A percentile compares a stretch with the other conserved stretches of the same genome.
Evolutionary conservation across 768 basidiomycete species (phyloP).

Genomic region (Serendipita vermifera): DNA sequence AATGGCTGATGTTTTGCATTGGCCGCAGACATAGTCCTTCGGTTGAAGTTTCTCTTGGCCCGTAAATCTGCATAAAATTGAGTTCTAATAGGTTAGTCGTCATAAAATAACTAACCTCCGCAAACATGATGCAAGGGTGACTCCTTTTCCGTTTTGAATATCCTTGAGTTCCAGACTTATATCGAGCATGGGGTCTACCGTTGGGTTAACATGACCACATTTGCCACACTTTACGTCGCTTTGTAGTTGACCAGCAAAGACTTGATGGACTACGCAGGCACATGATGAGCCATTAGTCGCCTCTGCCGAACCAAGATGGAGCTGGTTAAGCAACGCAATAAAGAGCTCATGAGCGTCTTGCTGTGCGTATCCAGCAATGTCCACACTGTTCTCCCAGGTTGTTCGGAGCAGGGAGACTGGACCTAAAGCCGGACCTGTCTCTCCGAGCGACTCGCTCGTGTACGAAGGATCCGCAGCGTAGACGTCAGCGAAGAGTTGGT

Average conservation of each 20-base stretch:
- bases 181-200: constrained; percentile 82
- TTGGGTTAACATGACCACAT: constrained; percentile 65
- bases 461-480: background rate
- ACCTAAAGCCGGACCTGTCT: constrained; percentile 50
- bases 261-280: constrained; percentile 82
- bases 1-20: constrained; percentile 60
- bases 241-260: constrained; percentile 75
- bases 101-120: constrained; percentile 38
- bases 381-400: constrained; percentile 63
- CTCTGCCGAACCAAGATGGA: constrained; percentile 65
- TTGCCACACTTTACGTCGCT: constrained; percentile 83
- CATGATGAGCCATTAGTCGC: constrained; percentile 61
- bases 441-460: constrained; percentile 29
- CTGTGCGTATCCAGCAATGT: constrained; percentile 83
- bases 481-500: constrained; percentile 58
- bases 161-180: constrained; percentile 72
- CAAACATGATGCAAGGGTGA: constrained; percentile 60
- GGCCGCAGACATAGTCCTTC: constrained; percentile 73
- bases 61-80: constrained; percentile 47
- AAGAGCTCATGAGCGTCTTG: constrained; percentile 90
- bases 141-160: constrained; percentile 30
- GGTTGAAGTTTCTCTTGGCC: constrained; percentile 70
- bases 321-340: constrained; percentile 71
- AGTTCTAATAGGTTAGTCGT: constrained; percentile 1
- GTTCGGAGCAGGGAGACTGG: constrained; percentile 73